A percentile compares a stretch with the other conserved stretches of the same genome.
phyloP scores from a whole-genome alignment of 2,329 filamentous ascomycete species.

The Helicocarpus griseus region DNA sequence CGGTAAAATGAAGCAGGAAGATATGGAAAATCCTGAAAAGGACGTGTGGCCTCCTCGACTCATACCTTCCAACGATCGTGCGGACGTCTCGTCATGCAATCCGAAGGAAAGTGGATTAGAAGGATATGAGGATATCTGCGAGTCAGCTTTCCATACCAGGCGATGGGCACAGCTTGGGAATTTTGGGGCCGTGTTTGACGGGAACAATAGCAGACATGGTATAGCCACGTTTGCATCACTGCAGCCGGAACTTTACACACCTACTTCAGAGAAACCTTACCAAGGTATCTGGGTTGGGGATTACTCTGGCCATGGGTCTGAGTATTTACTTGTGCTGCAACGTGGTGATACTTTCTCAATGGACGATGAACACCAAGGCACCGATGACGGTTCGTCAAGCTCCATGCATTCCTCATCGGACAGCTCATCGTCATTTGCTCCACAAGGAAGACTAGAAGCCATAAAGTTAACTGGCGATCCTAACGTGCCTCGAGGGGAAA shows the following conservation, averaged over 20 bases:
- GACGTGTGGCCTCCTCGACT: slow-evolving; percentile 64
- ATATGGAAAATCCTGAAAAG: slow-evolving; percentile 17
- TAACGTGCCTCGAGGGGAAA: slow-evolving; percentile 79
- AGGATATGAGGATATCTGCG: slow-evolving; percentile 51
- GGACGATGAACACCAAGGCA: neutral
- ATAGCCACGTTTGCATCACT: slow-evolving; percentile 62
- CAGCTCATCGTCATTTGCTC: neutral
- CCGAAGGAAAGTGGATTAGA: slow-evolving; percentile 39
- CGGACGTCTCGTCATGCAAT: slow-evolving; percentile 37
- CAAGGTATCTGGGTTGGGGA: slow-evolving; percentile 90
- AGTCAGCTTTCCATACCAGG: slow-evolving; percentile 62
- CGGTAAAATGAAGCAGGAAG: slow-evolving; percentile 30
- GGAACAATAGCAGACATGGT: slow-evolving; percentile 40
- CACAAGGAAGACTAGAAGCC: slow-evolving; percentile 58
- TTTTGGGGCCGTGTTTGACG: slow-evolving; percentile 18
- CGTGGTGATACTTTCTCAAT: slow-evolving; percentile 36
- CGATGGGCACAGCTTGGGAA: slow-evolving; percentile 61
- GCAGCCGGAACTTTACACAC: slow-evolving; percentile 64
- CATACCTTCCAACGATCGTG: slow-evolving; percentile 55
- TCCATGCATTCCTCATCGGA: neutral
- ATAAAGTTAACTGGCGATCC: slow-evolving; percentile 89
- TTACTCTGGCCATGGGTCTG: slow-evolving; percentile 77
- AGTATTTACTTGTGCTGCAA: slow-evolving; percentile 77
- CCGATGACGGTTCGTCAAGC: neutral
- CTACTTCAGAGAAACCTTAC: slow-evolving; percentile 70